Evolutionary conservation across 768 basidiomycete genomes (phyloP), one percentile per base, ranked within the genome.

Genomic region (Nidularia pulvinata): DNA sequence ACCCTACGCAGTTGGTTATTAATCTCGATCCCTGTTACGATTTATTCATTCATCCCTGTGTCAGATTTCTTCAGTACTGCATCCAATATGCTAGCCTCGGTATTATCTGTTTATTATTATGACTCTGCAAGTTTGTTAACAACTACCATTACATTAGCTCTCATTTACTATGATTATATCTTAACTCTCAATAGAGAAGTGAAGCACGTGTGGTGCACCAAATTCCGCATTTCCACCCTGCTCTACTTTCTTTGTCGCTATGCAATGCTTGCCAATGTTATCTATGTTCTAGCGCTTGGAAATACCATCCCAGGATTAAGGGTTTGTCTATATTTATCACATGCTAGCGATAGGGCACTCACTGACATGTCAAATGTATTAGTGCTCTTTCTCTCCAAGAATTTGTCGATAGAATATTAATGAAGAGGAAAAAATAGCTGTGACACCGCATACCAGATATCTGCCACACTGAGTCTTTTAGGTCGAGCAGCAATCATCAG

Each of bases 191-290:
- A 62, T 2, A 55, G 57, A 50, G 71, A 72, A 48, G 59, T 73
- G 34, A 50, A 62, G 32, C 69, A 71, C 51, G 60, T 73, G 10
- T 72, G 71, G 72, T 44, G 48, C 11, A 44, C 59, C 6, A 60
- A 55, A 46, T 58, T 70, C 30, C 56, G 64, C 7, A 30, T 67
- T 6, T 68, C 68, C 4, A 71, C 67, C 1, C 48, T 64, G 16
- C 63, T 71, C 22, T 71, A 71, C 56, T 53, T 66, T 22, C 56
- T 66, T 10, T 72, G 68, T 50, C 67, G 71, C 33, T 72, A 72
- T 46, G 71, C 69, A 1, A 57, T 73, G 32, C 35, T 67, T 2
- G 70, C 64, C 5, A 73, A 73, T 43, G 51, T 71, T 6, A 53
- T 72, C 10, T 72, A 67, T 53, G 57, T 70, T 0, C 57, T 73